A percentile compares a stretch with the other conserved stretches of the same genome.
phyloP scores from a whole-genome alignment of 306 rosid species.

The Crotalaria pallida region DNA sequence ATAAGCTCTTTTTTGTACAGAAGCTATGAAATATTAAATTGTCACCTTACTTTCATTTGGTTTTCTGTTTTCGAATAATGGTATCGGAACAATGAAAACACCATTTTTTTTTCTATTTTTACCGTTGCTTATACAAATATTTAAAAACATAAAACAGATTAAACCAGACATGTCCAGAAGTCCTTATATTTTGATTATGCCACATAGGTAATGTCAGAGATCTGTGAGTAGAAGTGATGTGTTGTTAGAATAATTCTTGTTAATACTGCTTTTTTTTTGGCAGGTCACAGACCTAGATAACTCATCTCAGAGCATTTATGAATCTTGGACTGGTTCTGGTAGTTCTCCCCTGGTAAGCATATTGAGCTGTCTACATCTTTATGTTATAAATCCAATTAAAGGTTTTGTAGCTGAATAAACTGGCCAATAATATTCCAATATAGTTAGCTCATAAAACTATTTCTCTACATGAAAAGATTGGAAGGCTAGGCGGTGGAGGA shows the following conservation, averaged over 20 bases:
- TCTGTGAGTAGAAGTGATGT: too few species aligned
- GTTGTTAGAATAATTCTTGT: neutral
- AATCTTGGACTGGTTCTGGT: slow-evolving; percentile 48
- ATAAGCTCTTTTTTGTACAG: neutral
- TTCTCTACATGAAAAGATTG: slow-evolving; percentile 35
- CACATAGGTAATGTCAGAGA: neutral
- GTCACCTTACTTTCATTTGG: too few species aligned
- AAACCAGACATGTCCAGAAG: too few species aligned
- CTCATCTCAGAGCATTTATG: slow-evolving; percentile 56
- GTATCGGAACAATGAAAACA: too few species aligned
- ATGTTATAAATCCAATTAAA: neutral
- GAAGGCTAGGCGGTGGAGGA: slow-evolving; percentile 60
- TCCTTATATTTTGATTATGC: neutral
- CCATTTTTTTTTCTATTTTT: too few species aligned
- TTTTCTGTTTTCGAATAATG: too few species aligned
- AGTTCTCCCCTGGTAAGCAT: slow-evolving; percentile 42
- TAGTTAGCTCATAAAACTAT: neutral
- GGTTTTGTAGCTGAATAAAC: neutral
- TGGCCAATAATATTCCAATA: too few species aligned
- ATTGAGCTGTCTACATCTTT: neutral
- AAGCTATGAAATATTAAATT: neutral
- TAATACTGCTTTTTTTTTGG: slow-evolving; percentile 5
- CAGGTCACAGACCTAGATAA: slow-evolving; percentile 69
- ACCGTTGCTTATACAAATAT: too few species aligned
- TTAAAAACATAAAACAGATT: too few species aligned